Percentiles rank a stretch among this genome's conserved stretches.
Evolutionary conservation across 2,329 filamentous ascomycete genomes (phyloP).

Genomic region (Botrytis deweyae): DNA sequence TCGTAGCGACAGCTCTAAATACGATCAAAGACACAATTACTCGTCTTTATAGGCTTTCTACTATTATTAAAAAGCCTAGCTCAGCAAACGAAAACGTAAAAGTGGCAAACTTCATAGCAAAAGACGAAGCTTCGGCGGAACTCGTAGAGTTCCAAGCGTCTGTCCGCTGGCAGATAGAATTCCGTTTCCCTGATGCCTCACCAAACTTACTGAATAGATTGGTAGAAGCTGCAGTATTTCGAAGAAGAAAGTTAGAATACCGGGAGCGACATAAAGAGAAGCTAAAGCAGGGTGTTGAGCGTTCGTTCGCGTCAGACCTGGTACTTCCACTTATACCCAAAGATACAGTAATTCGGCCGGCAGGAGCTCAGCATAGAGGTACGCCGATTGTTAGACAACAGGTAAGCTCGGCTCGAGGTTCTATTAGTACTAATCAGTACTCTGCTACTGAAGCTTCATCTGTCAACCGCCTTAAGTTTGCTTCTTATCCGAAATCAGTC

Average conservation of each 20-base stretch:
- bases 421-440: conserved; percentile 6
- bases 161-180: conserved; percentile 12
- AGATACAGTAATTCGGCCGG: background rate
- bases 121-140: background rate
- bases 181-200: background rate
- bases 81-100: conserved; percentile 10
- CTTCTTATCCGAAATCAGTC: conserved; percentile 15
- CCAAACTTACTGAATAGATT: background rate
- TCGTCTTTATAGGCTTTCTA: conserved; percentile 6
- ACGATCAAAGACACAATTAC: conserved; percentile 8
- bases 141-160: background rate
- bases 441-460: conserved; percentile 17
- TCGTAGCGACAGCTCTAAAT: background rate
- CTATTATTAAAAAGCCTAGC: conserved; percentile 1
- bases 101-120: conserved; percentile 9
- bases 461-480: conserved; percentile 11
- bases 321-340: background rate
- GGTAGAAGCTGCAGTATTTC: conserved; percentile 11
- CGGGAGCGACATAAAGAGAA: conserved; percentile 14
- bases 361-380: background rate
- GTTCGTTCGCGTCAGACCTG: background rate
- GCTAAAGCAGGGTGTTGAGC: conserved; percentile 3
- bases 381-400: background rate
- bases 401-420: background rate
- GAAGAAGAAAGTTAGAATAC: conserved; percentile 11